Evolutionary conservation across 441 rosid genomes (phyloP).

Genomic region (Raphanus hybrid): DNA sequence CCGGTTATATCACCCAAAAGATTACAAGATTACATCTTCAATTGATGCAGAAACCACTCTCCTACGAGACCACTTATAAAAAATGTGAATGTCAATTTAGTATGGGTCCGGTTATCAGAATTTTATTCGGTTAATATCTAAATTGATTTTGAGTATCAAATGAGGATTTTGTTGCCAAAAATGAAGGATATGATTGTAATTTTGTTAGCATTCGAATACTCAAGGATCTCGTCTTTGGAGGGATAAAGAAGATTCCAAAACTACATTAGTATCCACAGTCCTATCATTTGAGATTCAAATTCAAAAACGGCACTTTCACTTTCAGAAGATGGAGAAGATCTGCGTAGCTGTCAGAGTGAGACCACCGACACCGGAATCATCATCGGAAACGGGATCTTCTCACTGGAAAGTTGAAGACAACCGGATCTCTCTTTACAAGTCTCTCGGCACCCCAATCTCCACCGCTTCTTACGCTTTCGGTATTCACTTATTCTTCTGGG

Average conservation of each 20-base stretch:
- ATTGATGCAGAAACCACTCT: no score
- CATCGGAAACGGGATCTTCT: conserved; percentile 42
- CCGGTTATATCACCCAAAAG: no score
- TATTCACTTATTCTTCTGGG: conserved; percentile 26
- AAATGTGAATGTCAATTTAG: no score
- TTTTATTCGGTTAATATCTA: neutral
- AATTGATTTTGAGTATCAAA: neutral
- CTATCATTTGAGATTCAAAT: conserved; percentile 28
- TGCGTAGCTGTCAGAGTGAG: conserved; percentile 89
- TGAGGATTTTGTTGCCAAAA: neutral
- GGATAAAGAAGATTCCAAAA: neutral
- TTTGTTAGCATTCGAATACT: neutral
- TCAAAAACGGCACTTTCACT: conserved; percentile 40
- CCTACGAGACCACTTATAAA: no score
- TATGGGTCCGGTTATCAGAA: no score
- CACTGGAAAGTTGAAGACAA: conserved; percentile 77
- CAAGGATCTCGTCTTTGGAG: neutral
- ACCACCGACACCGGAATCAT: conserved; percentile 52
- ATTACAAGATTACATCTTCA: no score
- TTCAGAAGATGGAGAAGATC: conserved; percentile 75
- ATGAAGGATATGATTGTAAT: neutral
- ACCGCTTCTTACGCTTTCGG: conserved; percentile 80
- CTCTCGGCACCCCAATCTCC: conserved; percentile 72
- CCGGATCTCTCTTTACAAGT: conserved; percentile 75
- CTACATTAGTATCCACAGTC: neutral